These are phyloP conservation scores for Hanseniaspora valbyensis DNA, from an alignment of 805 yeast species.

Conservation along the genomic window DNA sequence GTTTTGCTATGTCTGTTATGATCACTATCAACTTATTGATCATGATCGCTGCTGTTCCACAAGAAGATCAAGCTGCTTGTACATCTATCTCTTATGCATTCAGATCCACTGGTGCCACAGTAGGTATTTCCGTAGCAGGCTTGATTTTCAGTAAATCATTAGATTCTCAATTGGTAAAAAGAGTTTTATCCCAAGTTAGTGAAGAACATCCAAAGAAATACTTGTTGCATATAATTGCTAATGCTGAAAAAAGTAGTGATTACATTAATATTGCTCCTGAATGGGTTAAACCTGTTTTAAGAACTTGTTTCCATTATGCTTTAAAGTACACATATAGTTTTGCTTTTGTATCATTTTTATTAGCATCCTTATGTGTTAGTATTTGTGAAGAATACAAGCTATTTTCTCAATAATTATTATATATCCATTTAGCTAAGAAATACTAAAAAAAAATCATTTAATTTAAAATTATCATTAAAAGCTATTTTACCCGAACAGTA, in stretches of 20 bases:
- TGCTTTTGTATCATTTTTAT: constrained; percentile 27
- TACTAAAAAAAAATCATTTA: background rate
- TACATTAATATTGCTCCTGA: constrained; percentile 46
- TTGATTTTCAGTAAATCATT: constrained; percentile 48
- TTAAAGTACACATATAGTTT: constrained; percentile 46
- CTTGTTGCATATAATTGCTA: constrained; percentile 36
- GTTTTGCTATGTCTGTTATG: constrained; percentile 46
- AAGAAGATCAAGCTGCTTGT: constrained; percentile 63
- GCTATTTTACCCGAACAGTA: no score
- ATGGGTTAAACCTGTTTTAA: constrained; percentile 37
- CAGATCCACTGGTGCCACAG: constrained; percentile 75
- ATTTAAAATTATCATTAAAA: no score
- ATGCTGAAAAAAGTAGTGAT: constrained; percentile 47
- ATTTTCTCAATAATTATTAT: constrained; percentile 36
- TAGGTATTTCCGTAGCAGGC: constrained; percentile 63
- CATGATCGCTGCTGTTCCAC: constrained; percentile 61
- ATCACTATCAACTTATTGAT: constrained; percentile 57
- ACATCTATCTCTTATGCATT: constrained; percentile 85
- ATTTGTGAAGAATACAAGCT: constrained; percentile 49
- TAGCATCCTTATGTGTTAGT: constrained; percentile 32
- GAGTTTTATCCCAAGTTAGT: constrained; percentile 30
- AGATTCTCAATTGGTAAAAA: constrained; percentile 22
- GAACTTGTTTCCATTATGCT: constrained; percentile 42
- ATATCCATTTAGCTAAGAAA: background rate
- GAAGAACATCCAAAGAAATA: constrained; percentile 30